A percentile compares a stretch with the other conserved stretches of the same genome.
Conservation (phyloP, 225 moss, liverwort and hornwort genomes). For the Polytrichum formosum region DNA sequence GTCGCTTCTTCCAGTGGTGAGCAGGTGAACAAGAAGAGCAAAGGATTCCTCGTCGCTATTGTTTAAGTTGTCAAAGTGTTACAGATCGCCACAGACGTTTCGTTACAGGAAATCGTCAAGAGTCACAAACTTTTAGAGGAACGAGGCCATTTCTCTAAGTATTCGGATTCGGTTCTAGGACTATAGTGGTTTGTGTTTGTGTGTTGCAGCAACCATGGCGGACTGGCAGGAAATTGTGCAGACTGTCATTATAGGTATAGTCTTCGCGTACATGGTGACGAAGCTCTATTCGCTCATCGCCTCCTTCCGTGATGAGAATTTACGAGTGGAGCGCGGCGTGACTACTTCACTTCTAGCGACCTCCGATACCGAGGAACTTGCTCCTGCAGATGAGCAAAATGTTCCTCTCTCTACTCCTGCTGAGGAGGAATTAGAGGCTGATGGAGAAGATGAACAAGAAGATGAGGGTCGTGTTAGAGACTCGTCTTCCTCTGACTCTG, state of each 20-base stretch:
- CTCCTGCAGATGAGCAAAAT: slow-evolving; percentile 13
- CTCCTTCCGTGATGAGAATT: slow-evolving; percentile 66
- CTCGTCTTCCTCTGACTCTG: slow-evolving; percentile 32
- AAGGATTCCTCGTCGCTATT: too few relatives aligned
- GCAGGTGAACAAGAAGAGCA: too few relatives aligned
- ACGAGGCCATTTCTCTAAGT: too few relatives aligned
- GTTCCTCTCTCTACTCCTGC: slow-evolving; percentile 26
- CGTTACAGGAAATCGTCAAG: too few relatives aligned
- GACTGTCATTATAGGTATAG: slow-evolving; percentile 71
- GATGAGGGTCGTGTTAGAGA: slow-evolving; percentile 15
- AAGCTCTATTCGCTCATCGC: slow-evolving; percentile 82
- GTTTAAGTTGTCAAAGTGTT: too few relatives aligned
- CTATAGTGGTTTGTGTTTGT: too few relatives aligned
- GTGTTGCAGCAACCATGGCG: slow-evolving; percentile 54
- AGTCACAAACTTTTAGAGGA: too few relatives aligned
- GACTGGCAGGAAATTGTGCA: slow-evolving; percentile 92
- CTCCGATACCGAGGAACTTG: slow-evolving; percentile 10
- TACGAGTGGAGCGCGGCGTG: slow-evolving; percentile 59
- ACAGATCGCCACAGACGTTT: too few relatives aligned
- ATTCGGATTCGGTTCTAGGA: too few relatives aligned
- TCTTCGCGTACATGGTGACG: slow-evolving; percentile 84
- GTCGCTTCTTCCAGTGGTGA: too few relatives aligned
- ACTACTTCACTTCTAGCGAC: slow-evolving; percentile 20
- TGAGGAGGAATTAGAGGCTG: slow-evolving; percentile 36
- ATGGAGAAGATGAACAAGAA: slow-evolving; percentile 33